Evolutionary conservation across 768 basidiomycete genomes (phyloP).

Genomic region (Boletus subparvulus): DNA sequence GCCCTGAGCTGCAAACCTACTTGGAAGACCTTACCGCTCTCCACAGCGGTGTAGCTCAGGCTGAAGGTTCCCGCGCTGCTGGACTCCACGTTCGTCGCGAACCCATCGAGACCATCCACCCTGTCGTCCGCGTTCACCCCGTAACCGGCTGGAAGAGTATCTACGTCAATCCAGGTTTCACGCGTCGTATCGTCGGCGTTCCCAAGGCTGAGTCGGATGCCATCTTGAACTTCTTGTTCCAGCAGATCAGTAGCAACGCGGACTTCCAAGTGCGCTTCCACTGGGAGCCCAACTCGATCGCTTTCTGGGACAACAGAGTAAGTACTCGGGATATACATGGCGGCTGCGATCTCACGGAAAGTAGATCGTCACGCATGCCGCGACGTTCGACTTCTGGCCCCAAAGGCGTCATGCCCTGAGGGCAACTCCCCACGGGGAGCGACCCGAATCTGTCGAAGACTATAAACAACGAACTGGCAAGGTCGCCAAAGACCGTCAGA

Average conservation of each 20-base stretch:
- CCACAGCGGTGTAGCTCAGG: conserved; percentile 77
- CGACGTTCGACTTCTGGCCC: conserved; percentile 83
- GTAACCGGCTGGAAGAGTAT: conserved; percentile 83
- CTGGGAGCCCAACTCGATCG: conserved; percentile 75
- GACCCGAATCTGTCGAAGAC: conserved; percentile 70
- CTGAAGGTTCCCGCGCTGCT: conserved; percentile 68
- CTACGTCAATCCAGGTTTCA: conserved; percentile 84
- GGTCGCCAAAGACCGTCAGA: conserved; percentile 68
- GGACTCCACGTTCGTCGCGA: conserved; percentile 70
- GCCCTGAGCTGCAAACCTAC: conserved; percentile 71
- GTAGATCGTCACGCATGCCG: conserved; percentile 72
- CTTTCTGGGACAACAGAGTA: conserved; percentile 88
- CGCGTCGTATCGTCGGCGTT: conserved; percentile 72
- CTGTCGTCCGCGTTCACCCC: conserved; percentile 81
- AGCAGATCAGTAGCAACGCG: conserved; percentile 64
- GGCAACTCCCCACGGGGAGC: conserved; percentile 79
- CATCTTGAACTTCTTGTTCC: conserved; percentile 68
- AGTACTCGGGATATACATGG: conserved; percentile 8
- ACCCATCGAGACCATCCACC: conserved; percentile 69
- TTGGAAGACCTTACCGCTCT: conserved; percentile 71
- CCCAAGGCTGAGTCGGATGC: conserved; percentile 82
- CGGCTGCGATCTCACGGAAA: neutral
- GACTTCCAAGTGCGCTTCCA: conserved; percentile 77
- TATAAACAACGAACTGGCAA: conserved; percentile 66
- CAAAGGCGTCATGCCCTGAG: conserved; percentile 74